These are phyloP conservation scores for Didymella segeticola DNA, from an alignment of 2,329 filamentous ascomycete genomes.

Conservation along the genomic window DNA sequence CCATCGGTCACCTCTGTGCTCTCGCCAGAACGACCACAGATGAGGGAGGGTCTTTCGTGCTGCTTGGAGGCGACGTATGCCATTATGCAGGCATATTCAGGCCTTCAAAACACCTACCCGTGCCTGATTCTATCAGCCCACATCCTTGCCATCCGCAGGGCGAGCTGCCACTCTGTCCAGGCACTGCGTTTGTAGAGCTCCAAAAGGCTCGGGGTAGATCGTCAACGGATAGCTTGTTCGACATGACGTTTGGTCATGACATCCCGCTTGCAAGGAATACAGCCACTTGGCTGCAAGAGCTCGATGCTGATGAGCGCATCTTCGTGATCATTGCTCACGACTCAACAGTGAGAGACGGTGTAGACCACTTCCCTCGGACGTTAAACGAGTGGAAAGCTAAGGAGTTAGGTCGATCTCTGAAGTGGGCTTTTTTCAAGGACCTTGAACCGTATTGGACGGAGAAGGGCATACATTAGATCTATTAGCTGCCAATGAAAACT, in stretches of 20 bases:
- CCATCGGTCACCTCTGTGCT: slow-evolving; percentile 58
- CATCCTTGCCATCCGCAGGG: slow-evolving; percentile 21
- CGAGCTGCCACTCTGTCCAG: slow-evolving; percentile 23
- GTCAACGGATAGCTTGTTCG: slow-evolving; percentile 19
- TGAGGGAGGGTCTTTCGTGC: slow-evolving; percentile 29
- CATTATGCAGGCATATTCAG: slow-evolving; percentile 37
- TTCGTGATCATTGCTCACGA: slow-evolving; percentile 41
- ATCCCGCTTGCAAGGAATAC: slow-evolving; percentile 30
- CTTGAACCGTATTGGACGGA: slow-evolving; percentile 29
- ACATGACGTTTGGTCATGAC: slow-evolving; percentile 27
- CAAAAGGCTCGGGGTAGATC: slow-evolving; percentile 20
- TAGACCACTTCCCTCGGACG: slow-evolving; percentile 33
- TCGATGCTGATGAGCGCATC: slow-evolving; percentile 32
- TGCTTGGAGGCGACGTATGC: slow-evolving; percentile 39
- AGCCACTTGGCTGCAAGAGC: slow-evolving; percentile 26
- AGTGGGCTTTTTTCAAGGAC: slow-evolving; percentile 36
- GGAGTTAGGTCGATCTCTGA: slow-evolving; percentile 30
- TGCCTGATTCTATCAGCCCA: slow-evolving; percentile 29
- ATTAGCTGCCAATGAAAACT: no score
- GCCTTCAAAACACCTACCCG: slow-evolving; percentile 28
- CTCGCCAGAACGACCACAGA: slow-evolving; percentile 52
- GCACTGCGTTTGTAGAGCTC: slow-evolving; percentile 26
- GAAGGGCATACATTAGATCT: slow-evolving; percentile 10
- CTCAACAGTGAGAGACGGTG: slow-evolving; percentile 29
- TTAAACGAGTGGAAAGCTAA: slow-evolving; percentile 36